Percentiles rank a stretch among this genome's conserved stretches.
Conservation (phyloP, 192 early-diverging fungal species). For the Rhizoclosmatium globosum region DNA sequence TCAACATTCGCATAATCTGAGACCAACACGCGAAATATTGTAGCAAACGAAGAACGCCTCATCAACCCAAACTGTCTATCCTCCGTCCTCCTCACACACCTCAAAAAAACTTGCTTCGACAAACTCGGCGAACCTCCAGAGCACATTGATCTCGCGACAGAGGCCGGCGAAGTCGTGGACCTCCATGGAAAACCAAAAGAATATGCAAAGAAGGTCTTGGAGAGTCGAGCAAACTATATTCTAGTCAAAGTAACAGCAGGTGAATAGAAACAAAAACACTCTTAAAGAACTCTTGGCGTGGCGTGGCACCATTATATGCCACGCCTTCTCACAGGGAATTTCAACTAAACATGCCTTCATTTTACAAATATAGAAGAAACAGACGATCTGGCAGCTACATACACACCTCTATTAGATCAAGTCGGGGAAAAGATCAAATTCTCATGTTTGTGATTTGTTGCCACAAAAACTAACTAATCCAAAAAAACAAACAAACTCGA, state of each 20-base stretch:
- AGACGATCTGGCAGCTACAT: constrained; percentile 49
- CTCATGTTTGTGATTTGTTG: background rate
- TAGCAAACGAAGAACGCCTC: constrained; percentile 62
- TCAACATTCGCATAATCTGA: background rate
- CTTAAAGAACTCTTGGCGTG: constrained; percentile 25
- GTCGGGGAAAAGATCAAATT: constrained; percentile 60
- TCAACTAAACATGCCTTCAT: background rate
- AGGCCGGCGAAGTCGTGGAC: constrained; percentile 64
- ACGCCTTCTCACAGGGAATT: background rate
- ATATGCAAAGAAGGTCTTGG: constrained; percentile 62
- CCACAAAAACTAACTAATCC: background rate
- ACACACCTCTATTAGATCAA: constrained; percentile 55
- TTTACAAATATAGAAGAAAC: constrained; percentile 44
- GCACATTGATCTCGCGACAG: constrained; percentile 60
- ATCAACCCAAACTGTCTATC: constrained; percentile 60
- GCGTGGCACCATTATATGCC: background rate
- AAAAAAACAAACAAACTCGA: constrained; percentile 1
- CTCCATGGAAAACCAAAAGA: constrained; percentile 58
- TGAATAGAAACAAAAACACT: constrained; percentile 18
- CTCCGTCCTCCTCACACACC: constrained; percentile 55
- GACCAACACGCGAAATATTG: background rate
- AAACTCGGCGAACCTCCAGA: constrained; percentile 21
- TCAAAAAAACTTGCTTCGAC: constrained; percentile 49
- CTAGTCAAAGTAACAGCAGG: constrained; percentile 66
- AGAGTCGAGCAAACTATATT: constrained; percentile 65